phyloP scores from a whole-genome alignment of 1,284 basidiomycete genomes.

The Papiliotrema laurentii region DNA sequence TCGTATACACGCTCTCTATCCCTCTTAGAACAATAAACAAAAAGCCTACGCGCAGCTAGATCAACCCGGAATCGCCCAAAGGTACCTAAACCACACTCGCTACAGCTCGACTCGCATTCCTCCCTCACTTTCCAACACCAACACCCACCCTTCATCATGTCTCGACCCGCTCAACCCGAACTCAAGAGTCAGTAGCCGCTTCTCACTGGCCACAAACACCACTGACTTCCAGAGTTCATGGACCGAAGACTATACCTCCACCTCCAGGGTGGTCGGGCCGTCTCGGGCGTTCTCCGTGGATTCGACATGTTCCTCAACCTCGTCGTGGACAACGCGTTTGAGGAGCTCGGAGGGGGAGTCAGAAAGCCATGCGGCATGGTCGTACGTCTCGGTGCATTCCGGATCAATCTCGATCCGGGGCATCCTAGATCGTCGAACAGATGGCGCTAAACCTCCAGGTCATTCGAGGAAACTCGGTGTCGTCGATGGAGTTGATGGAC shows the following conservation, averaged over 20 bases:
- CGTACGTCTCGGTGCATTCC: slow-evolving; percentile 54
- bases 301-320: slow-evolving; percentile 99
- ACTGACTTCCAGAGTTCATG: slow-evolving; percentile 69
- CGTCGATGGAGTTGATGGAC: slow-evolving; percentile 56
- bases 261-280: slow-evolving; percentile 92
- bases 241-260: slow-evolving; percentile 95
- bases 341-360: slow-evolving; percentile 85
- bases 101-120: background rate
- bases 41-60: background rate
- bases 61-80: background rate
- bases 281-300: slow-evolving; percentile 90
- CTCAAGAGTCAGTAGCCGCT: slow-evolving; percentile 67
- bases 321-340: slow-evolving; percentile 90
- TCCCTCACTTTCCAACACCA: background rate
- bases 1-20: background rate
- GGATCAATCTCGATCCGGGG: background rate
- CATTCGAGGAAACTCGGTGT: slow-evolving; percentile 89
- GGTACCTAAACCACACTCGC: no score
- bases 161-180: slow-evolving; percentile 86
- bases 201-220: background rate
- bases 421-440: background rate
- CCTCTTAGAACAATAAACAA: background rate
- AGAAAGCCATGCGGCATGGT: slow-evolving; percentile 85
- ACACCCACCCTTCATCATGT: slow-evolving; percentile 55
- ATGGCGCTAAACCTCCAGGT: slow-evolving; percentile 56